Evolutionary conservation across 257 asterid genomes (phyloP).

Genomic region (Penstemon newberryi): DNA sequence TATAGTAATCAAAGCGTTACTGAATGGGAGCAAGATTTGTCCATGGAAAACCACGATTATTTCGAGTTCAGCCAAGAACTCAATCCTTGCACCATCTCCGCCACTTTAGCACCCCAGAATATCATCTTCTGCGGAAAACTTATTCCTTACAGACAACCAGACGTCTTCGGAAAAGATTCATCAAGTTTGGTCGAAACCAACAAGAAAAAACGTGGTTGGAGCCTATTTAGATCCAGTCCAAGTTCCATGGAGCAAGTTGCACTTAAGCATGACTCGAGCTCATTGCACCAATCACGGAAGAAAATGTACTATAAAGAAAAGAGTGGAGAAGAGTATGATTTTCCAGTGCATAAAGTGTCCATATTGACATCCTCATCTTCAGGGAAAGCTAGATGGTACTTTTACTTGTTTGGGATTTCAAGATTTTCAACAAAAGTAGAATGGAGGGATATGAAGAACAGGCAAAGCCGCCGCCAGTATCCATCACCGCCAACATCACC

Average conservation of each 20-base stretch:
- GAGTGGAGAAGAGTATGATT: constrained; percentile 24
- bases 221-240: constrained; percentile 18
- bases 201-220: constrained; percentile 25
- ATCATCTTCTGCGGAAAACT: constrained; percentile 69
- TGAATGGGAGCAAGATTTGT: constrained; percentile 37
- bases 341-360: constrained; percentile 38
- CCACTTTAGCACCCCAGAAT: constrained; percentile 39
- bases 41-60: constrained; percentile 31
- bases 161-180: constrained; percentile 5
- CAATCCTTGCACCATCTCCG: constrained; percentile 5
- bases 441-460: constrained; percentile 53
- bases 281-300: constrained; percentile 18
- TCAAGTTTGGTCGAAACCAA: constrained; percentile 17
- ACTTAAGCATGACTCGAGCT: not conserved
- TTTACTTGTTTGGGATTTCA: constrained; percentile 51
- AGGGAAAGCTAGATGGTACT: constrained; percentile 51
- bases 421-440: constrained; percentile 47
- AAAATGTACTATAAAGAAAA: constrained; percentile 23
- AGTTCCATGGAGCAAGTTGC: constrained; percentile 13
- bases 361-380: constrained; percentile 44
- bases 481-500: constrained; percentile 30
- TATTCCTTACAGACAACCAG: constrained; percentile 40
- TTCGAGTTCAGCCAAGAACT: constrained; percentile 51
- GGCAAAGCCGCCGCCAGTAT: constrained; percentile 53
- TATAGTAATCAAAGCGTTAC: constrained; percentile 32